Percentiles rank a stretch among this genome's conserved stretches.
These are phyloP conservation scores for Cercophora scortea DNA, from an alignment of 495 filamentous ascomycete species.

Conservation along the genomic window DNA sequence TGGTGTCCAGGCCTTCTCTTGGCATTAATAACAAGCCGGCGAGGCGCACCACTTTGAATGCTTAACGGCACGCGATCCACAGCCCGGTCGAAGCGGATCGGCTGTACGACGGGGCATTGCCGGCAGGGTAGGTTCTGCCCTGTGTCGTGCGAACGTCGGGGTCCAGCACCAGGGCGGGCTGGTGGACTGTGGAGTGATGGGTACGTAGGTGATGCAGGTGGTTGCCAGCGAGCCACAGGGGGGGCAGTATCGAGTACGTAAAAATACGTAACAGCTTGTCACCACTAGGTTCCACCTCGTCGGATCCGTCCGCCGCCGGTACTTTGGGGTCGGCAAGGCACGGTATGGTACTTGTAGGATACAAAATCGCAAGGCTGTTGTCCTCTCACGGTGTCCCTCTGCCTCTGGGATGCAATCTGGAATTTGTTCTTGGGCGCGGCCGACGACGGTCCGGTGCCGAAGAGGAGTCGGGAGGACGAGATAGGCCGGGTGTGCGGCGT, in stretches of 20 bases:
- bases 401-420: too few species aligned
- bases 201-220: background rate
- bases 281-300: slow-evolving; percentile 6
- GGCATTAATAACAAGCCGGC: slow-evolving; percentile 6
- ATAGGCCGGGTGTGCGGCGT: background rate
- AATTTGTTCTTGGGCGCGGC: too few species aligned
- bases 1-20: slow-evolving; percentile 12
- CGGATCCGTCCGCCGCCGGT: background rate
- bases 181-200: background rate
- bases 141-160: too few species aligned
- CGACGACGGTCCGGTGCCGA: too few species aligned
- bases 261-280: slow-evolving; percentile 17
- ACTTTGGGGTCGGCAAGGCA: too few species aligned
- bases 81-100: slow-evolving; percentile 11
- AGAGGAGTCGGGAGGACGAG: background rate
- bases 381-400: too few species aligned
- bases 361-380: background rate
- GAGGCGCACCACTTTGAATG: background rate
- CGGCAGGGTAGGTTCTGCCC: slow-evolving; percentile 5
- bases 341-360: background rate
- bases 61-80: slow-evolving; percentile 1
- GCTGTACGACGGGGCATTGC: slow-evolving; percentile 13
- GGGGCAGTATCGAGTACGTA: slow-evolving; percentile 19
- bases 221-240: slow-evolving; percentile 12
- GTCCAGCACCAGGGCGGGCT: background rate